Conservation (phyloP, 495 filamentous ascomycete species). For the Trichodelitschia bisporula region DNA sequence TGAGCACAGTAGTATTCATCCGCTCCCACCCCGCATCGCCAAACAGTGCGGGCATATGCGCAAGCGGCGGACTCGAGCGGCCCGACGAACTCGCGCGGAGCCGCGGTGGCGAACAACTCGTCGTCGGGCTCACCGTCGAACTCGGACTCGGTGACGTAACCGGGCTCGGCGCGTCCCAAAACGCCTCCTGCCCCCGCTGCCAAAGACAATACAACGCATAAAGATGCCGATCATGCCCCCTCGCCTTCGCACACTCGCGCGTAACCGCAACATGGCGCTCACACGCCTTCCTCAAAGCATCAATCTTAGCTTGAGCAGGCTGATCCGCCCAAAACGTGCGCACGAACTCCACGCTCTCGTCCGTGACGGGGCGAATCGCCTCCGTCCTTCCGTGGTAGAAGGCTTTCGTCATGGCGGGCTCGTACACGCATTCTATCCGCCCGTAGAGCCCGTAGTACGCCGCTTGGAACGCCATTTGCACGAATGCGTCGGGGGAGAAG, state of each 20-base stretch:
- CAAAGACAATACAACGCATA: conserved; percentile 90
- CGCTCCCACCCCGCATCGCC: conserved; percentile 81
- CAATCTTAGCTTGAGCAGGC: conserved; percentile 55
- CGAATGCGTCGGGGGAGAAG: conserved; percentile 90
- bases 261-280: conserved; percentile 60
- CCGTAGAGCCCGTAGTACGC: conserved; percentile 97
- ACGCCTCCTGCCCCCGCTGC: conserved; percentile 71
- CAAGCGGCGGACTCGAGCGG: conserved; percentile 1
- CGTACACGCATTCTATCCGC: conserved; percentile 79
- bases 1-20: conserved; percentile 81
- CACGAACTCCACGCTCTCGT: conserved; percentile 64
- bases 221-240: conserved; percentile 82
- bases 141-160: conserved; percentile 24
- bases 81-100: conserved; percentile 14
- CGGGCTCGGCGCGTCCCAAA: conserved; percentile 28
- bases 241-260: conserved; percentile 67
- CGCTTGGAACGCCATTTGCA: conserved; percentile 98
- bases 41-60: conserved; percentile 56
- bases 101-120: conserved; percentile 8
- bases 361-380: conserved; percentile 67
- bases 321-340: conserved; percentile 89
- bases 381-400: conserved; percentile 88
- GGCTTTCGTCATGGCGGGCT: conserved; percentile 93
- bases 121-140: conserved; percentile 23
- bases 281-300: conserved; percentile 60